Evolutionary conservation across 2,329 filamentous ascomycete species (phyloP).

Genomic region (Pseudopithomyces maydicus): DNA sequence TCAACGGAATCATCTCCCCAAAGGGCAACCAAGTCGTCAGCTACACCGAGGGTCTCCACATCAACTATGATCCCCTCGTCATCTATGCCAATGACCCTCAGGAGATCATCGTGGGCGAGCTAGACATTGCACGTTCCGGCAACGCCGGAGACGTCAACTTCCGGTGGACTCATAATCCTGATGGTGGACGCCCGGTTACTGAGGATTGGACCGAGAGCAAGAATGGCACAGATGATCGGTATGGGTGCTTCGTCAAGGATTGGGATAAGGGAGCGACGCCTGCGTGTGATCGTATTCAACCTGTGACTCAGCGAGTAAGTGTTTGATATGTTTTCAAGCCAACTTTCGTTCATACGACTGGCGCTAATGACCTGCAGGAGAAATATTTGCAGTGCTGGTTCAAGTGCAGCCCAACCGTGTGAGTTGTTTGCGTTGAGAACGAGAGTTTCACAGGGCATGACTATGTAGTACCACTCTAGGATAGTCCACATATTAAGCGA

Average conservation of each 20-base stretch:
- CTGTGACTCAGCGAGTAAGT: background rate
- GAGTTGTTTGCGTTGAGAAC: background rate
- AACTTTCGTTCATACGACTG: too few species aligned
- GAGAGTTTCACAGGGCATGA: background rate
- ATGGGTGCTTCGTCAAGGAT: background rate
- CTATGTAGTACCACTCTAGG: too few species aligned
- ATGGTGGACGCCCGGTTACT: background rate
- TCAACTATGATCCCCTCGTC: background rate
- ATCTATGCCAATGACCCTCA: background rate
- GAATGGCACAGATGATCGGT: background rate
- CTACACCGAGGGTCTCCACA: background rate
- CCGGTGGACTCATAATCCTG: background rate
- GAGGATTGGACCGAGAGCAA: slow-evolving; percentile 1
- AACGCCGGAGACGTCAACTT: slow-evolving; percentile 2
- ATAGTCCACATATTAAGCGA: background rate
- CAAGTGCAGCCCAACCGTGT: background rate
- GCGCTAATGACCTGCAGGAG: background rate
- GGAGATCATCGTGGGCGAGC: background rate
- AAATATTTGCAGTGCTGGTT: background rate
- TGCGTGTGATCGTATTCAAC: background rate
- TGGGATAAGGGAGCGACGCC: background rate
- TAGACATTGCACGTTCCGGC: background rate
- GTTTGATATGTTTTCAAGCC: too few species aligned
- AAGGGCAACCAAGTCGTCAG: background rate
- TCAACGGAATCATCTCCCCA: background rate